These are phyloP conservation scores for Aureobasidium sp. DNA, from an alignment of 2,329 filamentous ascomycete genomes.

Conservation along the genomic window DNA sequence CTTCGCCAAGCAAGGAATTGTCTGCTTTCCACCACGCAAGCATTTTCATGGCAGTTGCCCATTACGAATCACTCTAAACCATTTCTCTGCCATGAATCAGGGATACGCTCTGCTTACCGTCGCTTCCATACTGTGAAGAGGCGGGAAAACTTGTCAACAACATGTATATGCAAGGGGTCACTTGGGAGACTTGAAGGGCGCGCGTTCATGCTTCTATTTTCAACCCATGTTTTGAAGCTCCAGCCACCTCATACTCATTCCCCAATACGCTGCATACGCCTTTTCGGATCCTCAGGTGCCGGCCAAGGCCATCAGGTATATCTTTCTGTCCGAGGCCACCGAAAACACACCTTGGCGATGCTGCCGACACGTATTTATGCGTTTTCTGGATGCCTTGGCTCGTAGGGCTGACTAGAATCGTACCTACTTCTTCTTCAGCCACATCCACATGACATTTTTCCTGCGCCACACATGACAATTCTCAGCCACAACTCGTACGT, in stretches of 20 bases:
- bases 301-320: constrained; percentile 2
- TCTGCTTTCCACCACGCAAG: neutral
- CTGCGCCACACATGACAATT: neutral
- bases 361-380: neutral
- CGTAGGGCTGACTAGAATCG: neutral
- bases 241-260: neutral
- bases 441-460: too few relatives aligned
- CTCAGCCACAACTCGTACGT: neutral
- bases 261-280: neutral
- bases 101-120: neutral
- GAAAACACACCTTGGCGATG: neutral
- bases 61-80: neutral
- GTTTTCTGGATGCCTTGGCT: neutral
- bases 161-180: constrained; percentile 8
- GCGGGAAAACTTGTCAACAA: neutral
- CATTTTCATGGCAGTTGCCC: neutral
- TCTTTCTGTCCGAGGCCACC: neutral
- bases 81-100: neutral
- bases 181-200: neutral
- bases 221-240: neutral
- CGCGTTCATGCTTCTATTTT: constrained; percentile 9
- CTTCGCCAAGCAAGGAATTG: neutral
- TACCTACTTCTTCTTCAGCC: neutral
- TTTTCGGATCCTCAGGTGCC: constrained; percentile 8
- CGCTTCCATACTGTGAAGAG: neutral